Evolutionary conservation across 306 rosid species (phyloP).

Genomic region (Cucumis cinereus): DNA sequence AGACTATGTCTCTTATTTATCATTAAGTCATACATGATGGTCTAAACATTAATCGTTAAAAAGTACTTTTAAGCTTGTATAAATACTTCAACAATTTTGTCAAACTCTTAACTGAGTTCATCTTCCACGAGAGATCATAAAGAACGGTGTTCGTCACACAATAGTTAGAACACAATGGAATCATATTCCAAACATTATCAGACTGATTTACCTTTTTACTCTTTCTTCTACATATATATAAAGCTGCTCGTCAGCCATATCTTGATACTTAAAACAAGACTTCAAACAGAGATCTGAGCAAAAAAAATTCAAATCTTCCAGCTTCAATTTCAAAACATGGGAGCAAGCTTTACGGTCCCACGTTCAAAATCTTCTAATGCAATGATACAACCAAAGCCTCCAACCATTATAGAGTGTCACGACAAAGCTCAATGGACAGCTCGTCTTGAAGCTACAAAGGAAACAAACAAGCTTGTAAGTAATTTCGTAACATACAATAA

Average conservation of each 20-base stretch:
- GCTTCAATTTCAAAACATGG: conserved; percentile 29
- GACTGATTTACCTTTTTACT: not conserved
- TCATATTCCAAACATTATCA: not conserved
- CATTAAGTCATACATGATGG: too few relatives aligned
- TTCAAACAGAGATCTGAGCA: not conserved
- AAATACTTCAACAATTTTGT: not conserved
- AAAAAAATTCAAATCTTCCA: not conserved
- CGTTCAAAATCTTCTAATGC: conserved; percentile 1
- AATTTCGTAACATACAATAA: not conserved
- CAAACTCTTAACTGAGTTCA: not conserved
- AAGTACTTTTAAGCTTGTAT: not conserved
- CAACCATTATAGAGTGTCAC: conserved; percentile 31
- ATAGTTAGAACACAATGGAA: not conserved
- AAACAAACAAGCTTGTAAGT: conserved; percentile 52
- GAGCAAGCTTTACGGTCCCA: conserved; percentile 18
- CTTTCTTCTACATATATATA: not conserved
- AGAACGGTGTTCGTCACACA: not conserved
- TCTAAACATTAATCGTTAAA: not conserved
- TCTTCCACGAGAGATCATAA: not conserved
- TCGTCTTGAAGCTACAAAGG: conserved; percentile 33
- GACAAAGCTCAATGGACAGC: conserved; percentile 44
- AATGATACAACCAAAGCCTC: conserved; percentile 8
- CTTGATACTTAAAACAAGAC: not conserved
- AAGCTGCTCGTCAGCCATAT: not conserved
- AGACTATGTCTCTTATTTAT: too few relatives aligned